These are phyloP conservation scores for Amaranthus palmeri DNA, from an alignment of 148 eudicot species.

Conservation along the genomic window DNA sequence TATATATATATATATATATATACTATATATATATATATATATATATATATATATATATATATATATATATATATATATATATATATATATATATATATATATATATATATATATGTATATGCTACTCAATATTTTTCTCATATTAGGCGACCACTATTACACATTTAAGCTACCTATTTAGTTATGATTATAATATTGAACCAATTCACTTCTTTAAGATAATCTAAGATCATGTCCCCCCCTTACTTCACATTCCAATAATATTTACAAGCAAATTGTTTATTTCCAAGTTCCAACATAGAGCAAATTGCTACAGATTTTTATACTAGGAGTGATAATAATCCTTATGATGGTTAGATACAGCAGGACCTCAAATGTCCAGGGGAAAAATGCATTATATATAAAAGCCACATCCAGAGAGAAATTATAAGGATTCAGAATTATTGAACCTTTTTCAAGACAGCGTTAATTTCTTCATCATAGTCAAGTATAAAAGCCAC, in stretches of 20 bases:
- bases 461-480: conserved; percentile 72
- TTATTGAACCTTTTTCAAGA: conserved; percentile 57
- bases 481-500: conserved; percentile 74
- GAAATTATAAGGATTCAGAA: neutral
- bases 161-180: neutral
- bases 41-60: too few relatives aligned
- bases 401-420: neutral
- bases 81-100: too few relatives aligned
- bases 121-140: neutral
- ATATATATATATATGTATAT: neutral
- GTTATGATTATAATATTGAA: neutral
- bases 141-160: neutral
- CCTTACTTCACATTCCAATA: neutral
- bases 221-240: neutral
- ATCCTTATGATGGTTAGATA: neutral
- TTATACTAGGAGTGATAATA: too few relatives aligned
- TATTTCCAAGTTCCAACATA: too few relatives aligned
- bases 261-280: neutral
- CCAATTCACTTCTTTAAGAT: neutral
- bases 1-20: too few relatives aligned
- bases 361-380: neutral
- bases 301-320: too few relatives aligned
- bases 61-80: too few relatives aligned
- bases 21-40: too few relatives aligned
- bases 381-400: neutral